phyloP scores from a whole-genome alignment of 108 stramenopile genomes.

The Skeletonema marinoi region DNA sequence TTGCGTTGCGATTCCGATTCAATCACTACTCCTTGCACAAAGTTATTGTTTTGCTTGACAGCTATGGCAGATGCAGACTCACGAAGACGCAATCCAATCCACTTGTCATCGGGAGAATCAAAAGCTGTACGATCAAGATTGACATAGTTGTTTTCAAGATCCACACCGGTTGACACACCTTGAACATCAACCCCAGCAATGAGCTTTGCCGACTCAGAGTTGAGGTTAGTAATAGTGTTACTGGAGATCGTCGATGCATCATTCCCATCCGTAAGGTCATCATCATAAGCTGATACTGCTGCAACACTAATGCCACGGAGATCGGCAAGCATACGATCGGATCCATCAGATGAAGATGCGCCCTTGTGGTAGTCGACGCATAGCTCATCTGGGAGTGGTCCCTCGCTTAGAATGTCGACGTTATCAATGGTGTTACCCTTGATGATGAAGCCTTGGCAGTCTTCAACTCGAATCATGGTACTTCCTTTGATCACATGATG shows the following conservation, averaged over 20 bases:
- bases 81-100: conserved; percentile 12
- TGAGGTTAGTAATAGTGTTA: conserved; percentile 3
- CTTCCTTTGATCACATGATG: conserved; percentile 14
- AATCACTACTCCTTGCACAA: background rate
- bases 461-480: conserved; percentile 19
- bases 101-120: background rate
- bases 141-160: conserved; percentile 5
- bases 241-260: background rate
- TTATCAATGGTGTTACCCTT: conserved; percentile 13
- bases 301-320: conserved; percentile 9
- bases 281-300: conserved; percentile 6
- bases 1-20: background rate
- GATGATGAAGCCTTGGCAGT: conserved; percentile 4
- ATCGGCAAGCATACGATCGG: background rate
- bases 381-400: background rate
- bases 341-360: background rate
- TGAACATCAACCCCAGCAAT: conserved; percentile 14
- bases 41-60: background rate
- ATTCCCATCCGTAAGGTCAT: background rate
- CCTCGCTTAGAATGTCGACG: conserved; percentile 6
- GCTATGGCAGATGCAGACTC: background rate
- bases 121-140: background rate
- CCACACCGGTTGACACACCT: background rate
- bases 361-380: conserved; percentile 9
- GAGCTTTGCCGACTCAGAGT: background rate